Evolutionary conservation across 1,284 basidiomycete genomes (phyloP).

Genomic region (Microbotryum silenes-acaulis): DNA sequence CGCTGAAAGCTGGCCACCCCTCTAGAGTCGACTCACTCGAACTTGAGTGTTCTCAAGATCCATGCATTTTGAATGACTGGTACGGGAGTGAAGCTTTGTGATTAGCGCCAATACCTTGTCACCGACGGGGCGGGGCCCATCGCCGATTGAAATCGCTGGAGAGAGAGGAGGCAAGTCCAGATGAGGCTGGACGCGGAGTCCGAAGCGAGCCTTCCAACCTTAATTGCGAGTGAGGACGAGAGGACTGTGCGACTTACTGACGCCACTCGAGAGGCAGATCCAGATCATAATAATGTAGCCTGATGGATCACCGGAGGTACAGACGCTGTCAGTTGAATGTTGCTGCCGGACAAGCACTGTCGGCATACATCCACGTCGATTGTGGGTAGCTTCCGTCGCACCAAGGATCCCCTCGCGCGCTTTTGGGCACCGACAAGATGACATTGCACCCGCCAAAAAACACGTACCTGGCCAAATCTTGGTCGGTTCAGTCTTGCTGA

Average conservation of each 20-base stretch:
- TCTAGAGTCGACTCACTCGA: conserved; percentile 2
- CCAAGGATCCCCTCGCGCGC: not conserved
- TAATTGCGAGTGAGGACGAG: not conserved
- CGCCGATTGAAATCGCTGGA: too few species aligned
- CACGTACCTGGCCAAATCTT: conserved; percentile 33
- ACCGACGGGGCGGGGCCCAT: too few species aligned
- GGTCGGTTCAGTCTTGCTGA: conserved; percentile 15
- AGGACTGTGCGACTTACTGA: conserved; percentile 25
- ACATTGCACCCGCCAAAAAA: not conserved
- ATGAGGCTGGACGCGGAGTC: too few species aligned
- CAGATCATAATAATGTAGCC: conserved; percentile 35
- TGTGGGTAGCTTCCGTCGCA: too few species aligned
- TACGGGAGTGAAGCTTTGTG: not conserved
- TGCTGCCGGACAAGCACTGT: too few species aligned
- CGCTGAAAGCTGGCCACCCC: too few species aligned
- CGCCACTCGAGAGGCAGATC: conserved; percentile 31
- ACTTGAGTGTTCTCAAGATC: conserved; percentile 15
- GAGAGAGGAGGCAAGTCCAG: too few species aligned
- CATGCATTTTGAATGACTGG: conserved; percentile 28
- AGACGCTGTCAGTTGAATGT: not conserved
- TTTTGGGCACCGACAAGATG: too few species aligned
- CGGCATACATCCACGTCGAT: too few species aligned
- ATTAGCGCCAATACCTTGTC: too few species aligned
- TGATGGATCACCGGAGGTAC: not conserved
- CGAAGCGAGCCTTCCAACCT: too few species aligned